Conservation (phyloP, 2,329 filamentous ascomycete genomes). For the Pseudogymnoascus sp. region DNA sequence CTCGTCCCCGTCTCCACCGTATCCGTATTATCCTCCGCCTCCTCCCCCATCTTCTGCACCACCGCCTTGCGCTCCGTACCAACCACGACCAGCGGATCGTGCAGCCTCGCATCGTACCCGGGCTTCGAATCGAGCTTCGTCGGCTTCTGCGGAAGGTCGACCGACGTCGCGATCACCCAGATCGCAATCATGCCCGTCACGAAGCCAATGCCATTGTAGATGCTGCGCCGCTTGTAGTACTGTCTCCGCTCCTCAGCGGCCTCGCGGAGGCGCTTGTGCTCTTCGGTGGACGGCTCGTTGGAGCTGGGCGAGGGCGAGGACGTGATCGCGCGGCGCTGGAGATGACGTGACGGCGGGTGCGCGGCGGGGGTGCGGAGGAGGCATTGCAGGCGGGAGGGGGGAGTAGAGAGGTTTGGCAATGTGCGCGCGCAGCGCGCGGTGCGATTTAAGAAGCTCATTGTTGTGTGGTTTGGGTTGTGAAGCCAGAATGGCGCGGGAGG, state of each 20-base stretch:
- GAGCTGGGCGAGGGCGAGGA: background rate
- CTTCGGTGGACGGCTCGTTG: background rate
- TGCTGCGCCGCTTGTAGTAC: slow-evolving; percentile 24
- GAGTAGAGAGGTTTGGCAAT: background rate
- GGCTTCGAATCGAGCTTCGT: slow-evolving; percentile 17
- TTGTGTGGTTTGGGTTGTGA: slow-evolving; percentile 1
- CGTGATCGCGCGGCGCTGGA: slow-evolving; percentile 1
- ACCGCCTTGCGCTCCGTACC: slow-evolving; percentile 24
- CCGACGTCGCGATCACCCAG: slow-evolving; percentile 23
- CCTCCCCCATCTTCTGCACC: slow-evolving; percentile 24
- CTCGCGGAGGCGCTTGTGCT: background rate
- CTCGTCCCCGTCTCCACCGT: slow-evolving; percentile 24
- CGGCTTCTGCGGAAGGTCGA: slow-evolving; percentile 18
- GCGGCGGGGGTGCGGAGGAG: slow-evolving; percentile 4
- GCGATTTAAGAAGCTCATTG: background rate
- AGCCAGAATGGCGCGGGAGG: background rate
- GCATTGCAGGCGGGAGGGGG: background rate
- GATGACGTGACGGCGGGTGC: background rate
- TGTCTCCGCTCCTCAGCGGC: slow-evolving; percentile 13
- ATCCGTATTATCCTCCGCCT: slow-evolving; percentile 32
- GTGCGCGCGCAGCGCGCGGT: slow-evolving; percentile 2
- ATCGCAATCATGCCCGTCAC: slow-evolving; percentile 25
- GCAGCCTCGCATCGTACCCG: slow-evolving; percentile 8
- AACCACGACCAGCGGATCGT: slow-evolving; percentile 23
- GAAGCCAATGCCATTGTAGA: slow-evolving; percentile 22